phyloP scores from a whole-genome alignment of 2,329 filamentous ascomycete species.

The Cladophialophora carrionii region DNA sequence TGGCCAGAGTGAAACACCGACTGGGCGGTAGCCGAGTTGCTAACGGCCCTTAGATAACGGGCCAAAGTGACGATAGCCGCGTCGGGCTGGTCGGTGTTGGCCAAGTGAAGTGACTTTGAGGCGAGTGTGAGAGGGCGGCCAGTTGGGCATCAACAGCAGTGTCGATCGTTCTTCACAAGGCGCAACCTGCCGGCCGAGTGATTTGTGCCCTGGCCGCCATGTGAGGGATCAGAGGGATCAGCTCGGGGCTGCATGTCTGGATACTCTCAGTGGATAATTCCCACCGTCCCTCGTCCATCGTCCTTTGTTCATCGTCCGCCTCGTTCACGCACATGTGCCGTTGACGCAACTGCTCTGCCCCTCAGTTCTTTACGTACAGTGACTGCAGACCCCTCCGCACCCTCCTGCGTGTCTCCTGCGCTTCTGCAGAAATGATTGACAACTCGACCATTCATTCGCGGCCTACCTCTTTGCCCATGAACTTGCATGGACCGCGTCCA shows the following conservation, averaged over 20 bases:
- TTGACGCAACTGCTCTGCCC: neutral
- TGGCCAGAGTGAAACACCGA: slow-evolving; percentile 15
- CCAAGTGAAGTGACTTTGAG: neutral
- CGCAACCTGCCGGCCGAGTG: neutral
- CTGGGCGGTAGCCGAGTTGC: slow-evolving; percentile 8
- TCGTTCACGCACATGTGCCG: neutral
- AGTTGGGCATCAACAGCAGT: slow-evolving; percentile 17
- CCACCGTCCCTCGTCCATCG: no score
- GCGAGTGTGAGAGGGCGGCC: slow-evolving; percentile 2
- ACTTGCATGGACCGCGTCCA: neutral
- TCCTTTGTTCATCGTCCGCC: no score
- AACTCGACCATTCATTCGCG: neutral
- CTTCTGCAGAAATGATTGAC: neutral
- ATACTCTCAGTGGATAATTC: neutral
- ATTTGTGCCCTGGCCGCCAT: neutral
- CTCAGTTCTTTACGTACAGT: neutral
- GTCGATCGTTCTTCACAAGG: slow-evolving; percentile 7
- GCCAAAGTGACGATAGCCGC: neutral
- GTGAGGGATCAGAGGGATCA: neutral
- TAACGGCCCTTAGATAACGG: neutral
- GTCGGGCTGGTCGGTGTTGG: neutral
- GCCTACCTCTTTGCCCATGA: neutral
- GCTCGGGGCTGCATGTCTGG: neutral
- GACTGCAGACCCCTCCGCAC: neutral
- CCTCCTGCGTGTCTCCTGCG: neutral